Conservation (phyloP, 2,329 filamentous ascomycete species). For the Fusarium decemcellulare region DNA sequence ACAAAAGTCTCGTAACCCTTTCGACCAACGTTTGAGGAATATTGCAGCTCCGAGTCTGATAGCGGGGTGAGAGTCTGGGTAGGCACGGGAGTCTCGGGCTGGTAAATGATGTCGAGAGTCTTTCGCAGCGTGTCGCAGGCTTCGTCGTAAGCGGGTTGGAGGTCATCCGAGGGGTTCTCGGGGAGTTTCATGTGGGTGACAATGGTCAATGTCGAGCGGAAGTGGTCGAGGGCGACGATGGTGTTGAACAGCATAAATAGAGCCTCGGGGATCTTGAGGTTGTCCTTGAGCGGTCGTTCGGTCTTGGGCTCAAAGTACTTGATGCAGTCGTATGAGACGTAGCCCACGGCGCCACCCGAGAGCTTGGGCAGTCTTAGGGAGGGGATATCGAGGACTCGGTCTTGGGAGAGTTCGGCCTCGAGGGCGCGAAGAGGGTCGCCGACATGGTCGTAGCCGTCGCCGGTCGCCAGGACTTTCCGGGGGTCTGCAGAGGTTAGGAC, state of each 20-base stretch:
- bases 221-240: conserved; percentile 93
- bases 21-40: conserved; percentile 92
- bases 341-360: conserved; percentile 94
- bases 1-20: conserved; percentile 94
- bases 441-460: conserved; percentile 87
- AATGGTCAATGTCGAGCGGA: conserved; percentile 92
- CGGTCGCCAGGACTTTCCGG: conserved; percentile 87
- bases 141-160: conserved; percentile 64
- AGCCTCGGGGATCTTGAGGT: conserved; percentile 90
- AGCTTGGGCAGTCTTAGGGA: conserved; percentile 87
- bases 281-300: conserved; percentile 88
- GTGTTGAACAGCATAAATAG: conserved; percentile 98
- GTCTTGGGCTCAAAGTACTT: conserved; percentile 98
- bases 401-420: conserved; percentile 83
- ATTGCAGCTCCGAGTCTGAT: conserved; percentile 81
- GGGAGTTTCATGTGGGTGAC: conserved; percentile 90
- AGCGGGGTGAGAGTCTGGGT: conserved; percentile 70
- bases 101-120: conserved; percentile 78
- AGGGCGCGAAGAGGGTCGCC: conserved; percentile 88
- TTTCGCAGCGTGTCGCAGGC: conserved; percentile 74
- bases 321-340: conserved; percentile 98
- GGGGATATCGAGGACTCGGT: conserved; percentile 86
- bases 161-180: conserved; percentile 59
- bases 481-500: conserved; percentile 61
- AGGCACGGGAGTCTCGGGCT: conserved; percentile 83